Percentiles rank a stretch among this genome's conserved stretches.
phyloP scores from a whole-genome alignment of 345 rosid genomes.

The Salix koriyanagi region DNA sequence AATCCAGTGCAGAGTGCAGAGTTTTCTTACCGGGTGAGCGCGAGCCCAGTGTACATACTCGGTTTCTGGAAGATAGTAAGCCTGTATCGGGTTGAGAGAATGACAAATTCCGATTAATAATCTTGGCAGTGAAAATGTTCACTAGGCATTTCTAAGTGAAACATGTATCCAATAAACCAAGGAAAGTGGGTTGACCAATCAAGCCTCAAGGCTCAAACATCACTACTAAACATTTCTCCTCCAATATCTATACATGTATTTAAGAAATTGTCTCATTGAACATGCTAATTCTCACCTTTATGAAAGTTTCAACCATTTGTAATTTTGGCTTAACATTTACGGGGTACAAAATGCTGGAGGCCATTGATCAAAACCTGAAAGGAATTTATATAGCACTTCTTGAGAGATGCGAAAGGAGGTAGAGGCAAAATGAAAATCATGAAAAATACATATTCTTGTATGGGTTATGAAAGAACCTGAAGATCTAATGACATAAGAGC shows the following conservation, averaged over 20 bases:
- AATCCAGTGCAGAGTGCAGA: too few relatives aligned
- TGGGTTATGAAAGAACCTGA: conserved; percentile 52
- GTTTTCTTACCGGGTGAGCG: conserved; percentile 70
- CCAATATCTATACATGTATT: background rate
- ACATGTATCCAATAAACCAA: background rate
- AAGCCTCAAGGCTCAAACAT: background rate
- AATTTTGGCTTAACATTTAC: conserved; percentile 68
- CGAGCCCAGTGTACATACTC: conserved; percentile 97
- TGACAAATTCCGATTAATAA: background rate
- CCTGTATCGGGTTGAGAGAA: conserved; percentile 42
- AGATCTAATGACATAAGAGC: conserved; percentile 92
- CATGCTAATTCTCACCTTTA: conserved; percentile 50
- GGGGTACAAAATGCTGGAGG: conserved; percentile 75
- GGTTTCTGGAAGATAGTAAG: conserved; percentile 91
- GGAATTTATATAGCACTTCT: background rate
- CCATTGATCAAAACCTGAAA: conserved; percentile 86
- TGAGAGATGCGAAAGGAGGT: background rate
- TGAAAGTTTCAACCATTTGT: conserved; percentile 74
- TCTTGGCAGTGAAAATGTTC: background rate
- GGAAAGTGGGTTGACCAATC: background rate
- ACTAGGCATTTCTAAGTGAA: background rate
- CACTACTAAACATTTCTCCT: background rate
- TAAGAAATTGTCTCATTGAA: background rate
- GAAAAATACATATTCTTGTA: background rate
- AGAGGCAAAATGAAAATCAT: background rate